phyloP scores from a whole-genome alignment of 1,139 yeast genomes.

The Blastobotrys malaysiensis region DNA sequence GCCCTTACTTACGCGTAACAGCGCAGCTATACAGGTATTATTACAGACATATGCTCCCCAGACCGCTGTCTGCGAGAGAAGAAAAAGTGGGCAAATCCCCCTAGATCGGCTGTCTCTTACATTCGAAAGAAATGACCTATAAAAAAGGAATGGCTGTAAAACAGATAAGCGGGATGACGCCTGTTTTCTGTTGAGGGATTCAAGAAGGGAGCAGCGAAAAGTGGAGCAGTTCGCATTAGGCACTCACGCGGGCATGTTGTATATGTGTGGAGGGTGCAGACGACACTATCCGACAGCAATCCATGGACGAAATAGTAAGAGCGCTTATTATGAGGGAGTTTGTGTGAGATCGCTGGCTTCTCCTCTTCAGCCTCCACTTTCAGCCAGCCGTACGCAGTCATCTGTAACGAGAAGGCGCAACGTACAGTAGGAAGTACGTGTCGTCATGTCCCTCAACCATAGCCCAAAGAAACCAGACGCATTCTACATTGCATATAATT shows the following conservation, averaged over 20 bases:
- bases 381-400: background rate
- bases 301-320: background rate
- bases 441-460: background rate
- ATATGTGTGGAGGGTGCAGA: background rate
- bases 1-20: background rate
- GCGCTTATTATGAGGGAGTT: background rate
- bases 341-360: no score
- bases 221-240: background rate
- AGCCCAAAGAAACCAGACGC: background rate
- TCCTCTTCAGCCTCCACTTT: background rate
- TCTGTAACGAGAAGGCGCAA: background rate
- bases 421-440: background rate
- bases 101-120: background rate
- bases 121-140: background rate
- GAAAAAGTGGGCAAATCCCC: background rate
- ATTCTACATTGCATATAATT: background rate
- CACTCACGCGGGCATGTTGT: background rate
- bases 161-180: background rate
- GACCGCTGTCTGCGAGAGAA: background rate
- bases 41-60: background rate
- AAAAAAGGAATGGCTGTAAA: background rate
- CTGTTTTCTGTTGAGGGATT: background rate
- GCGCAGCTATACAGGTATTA: background rate
- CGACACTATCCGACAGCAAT: background rate
- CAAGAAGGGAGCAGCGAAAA: background rate